A percentile compares a stretch with the other conserved stretches of the same genome.
Conservation (phyloP, 768 basidiomycete genomes). For the Boletus speciosus region DNA sequence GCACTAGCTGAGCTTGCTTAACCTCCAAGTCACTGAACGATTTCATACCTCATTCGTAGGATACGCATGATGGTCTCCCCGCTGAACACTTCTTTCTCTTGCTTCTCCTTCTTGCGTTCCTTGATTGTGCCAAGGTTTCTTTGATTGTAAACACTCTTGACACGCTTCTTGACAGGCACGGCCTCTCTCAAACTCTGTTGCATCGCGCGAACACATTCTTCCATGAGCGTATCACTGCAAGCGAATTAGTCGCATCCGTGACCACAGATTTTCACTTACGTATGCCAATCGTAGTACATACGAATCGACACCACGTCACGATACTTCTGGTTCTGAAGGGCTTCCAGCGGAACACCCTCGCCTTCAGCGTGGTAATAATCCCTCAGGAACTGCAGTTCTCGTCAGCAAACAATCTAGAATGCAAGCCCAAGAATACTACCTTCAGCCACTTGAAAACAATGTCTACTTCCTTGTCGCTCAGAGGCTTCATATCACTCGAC, state of each 20-base stretch:
- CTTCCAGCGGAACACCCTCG: slow-evolving; percentile 82
- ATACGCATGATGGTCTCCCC: slow-evolving; percentile 95
- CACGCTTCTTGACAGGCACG: slow-evolving; percentile 79
- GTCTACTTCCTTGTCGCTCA: slow-evolving; percentile 95
- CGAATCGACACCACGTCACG: slow-evolving; percentile 87
- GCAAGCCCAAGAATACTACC: slow-evolving; percentile 38
- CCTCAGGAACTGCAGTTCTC: slow-evolving; percentile 65
- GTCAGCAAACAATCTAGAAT: background rate
- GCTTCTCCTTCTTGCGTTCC: slow-evolving; percentile 84
- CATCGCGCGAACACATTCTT: slow-evolving; percentile 95
- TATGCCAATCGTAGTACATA: slow-evolving; percentile 95
- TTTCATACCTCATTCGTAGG: slow-evolving; percentile 85
- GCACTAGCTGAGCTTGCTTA: slow-evolving; percentile 1
- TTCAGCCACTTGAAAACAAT: slow-evolving; percentile 99
- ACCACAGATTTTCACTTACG: slow-evolving; percentile 46
- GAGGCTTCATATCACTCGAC: slow-evolving; percentile 84
- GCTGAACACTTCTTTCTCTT: slow-evolving; percentile 69
- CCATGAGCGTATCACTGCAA: slow-evolving; percentile 75
- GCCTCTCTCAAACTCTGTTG: slow-evolving; percentile 77
- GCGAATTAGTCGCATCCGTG: slow-evolving; percentile 4
- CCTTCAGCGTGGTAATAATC: slow-evolving; percentile 96
- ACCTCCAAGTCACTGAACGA: background rate
- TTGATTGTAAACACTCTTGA: slow-evolving; percentile 89
- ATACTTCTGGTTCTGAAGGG: slow-evolving; percentile 91
- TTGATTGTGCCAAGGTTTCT: slow-evolving; percentile 96